These are phyloP conservation scores for Aspergillus funiculosus DNA, from an alignment of 495 filamentous ascomycete genomes.

Conservation along the genomic window DNA sequence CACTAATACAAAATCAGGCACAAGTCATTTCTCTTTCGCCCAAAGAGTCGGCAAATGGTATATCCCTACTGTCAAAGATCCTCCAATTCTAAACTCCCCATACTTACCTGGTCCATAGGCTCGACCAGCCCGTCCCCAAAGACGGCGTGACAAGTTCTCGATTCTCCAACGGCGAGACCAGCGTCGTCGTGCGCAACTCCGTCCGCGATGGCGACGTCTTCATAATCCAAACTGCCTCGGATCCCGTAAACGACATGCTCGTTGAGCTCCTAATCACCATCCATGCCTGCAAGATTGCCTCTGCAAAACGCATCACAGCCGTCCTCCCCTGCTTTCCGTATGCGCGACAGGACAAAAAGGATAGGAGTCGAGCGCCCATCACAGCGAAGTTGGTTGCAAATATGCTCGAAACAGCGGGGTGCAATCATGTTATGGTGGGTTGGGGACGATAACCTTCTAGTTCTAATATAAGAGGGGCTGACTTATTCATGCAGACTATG, in stretches of 20 bases:
- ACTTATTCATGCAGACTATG: slow-evolving; percentile 87
- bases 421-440: slow-evolving; percentile 79
- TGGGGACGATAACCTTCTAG: slow-evolving; percentile 82
- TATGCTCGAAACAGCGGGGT: slow-evolving; percentile 92
- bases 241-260: slow-evolving; percentile 89
- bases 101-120: background rate
- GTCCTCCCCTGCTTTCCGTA: slow-evolving; percentile 97
- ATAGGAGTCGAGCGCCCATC: slow-evolving; percentile 81
- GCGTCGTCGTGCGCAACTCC: slow-evolving; percentile 76
- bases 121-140: slow-evolving; percentile 15
- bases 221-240: slow-evolving; percentile 72
- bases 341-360: slow-evolving; percentile 98
- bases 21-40: slow-evolving; percentile 1
- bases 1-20: background rate
- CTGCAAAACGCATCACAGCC: slow-evolving; percentile 86
- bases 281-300: slow-evolving; percentile 95
- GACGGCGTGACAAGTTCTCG: slow-evolving; percentile 65
- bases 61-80: background rate
- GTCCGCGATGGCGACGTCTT: slow-evolving; percentile 87
- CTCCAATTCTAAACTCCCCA: background rate
- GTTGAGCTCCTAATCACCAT: slow-evolving; percentile 99
- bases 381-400: slow-evolving; percentile 93
- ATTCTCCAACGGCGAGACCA: slow-evolving; percentile 76
- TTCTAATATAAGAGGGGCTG: too few relatives aligned
- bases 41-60: slow-evolving; percentile 1